Conservation (phyloP, 768 basidiomycete genomes). For the Calocybe gangraenosa region DNA sequence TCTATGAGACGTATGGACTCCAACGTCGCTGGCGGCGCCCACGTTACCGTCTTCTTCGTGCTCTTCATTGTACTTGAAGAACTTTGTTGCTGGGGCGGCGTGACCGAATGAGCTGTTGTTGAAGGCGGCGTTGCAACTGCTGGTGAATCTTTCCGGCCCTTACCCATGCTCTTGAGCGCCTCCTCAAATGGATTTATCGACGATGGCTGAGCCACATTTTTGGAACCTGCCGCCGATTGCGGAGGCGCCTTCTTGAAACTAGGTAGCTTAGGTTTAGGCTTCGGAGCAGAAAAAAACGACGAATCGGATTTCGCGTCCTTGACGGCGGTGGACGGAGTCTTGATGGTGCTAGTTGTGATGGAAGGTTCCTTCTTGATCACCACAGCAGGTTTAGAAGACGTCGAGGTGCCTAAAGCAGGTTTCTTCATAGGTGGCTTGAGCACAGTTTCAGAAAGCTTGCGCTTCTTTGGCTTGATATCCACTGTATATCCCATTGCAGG, state of each 20-base stretch:
- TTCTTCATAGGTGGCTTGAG: constrained; percentile 64
- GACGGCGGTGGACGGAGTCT: constrained; percentile 26
- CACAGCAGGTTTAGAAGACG: constrained; percentile 35
- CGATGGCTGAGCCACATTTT: constrained; percentile 72
- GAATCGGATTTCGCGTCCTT: constrained; percentile 84
- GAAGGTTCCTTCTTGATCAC: constrained; percentile 54
- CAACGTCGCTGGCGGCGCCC: constrained; percentile 71
- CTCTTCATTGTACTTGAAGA: constrained; percentile 27
- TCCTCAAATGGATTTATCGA: constrained; percentile 81
- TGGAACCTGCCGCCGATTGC: constrained; percentile 15
- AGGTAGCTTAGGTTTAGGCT: constrained; percentile 78
- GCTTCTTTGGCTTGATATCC: constrained; percentile 69
- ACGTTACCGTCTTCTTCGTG: constrained; percentile 75
- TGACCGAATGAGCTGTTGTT: constrained; percentile 18
- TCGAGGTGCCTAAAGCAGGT: constrained; percentile 43
- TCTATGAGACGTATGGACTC: constrained; percentile 78
- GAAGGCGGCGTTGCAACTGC: constrained; percentile 54
- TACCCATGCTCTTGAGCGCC: constrained; percentile 71
- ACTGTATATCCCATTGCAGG: constrained; percentile 6
- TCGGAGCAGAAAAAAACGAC: constrained; percentile 85
- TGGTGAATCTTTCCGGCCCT: constrained; percentile 58
- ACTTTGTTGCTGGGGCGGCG: constrained; percentile 21
- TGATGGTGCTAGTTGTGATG: background rate
- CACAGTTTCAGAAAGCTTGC: constrained; percentile 58
- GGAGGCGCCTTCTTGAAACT: constrained; percentile 79